These are phyloP conservation scores for Termitomyces sp. DNA, from an alignment of 768 basidiomycete genomes.

Conservation along the genomic window DNA sequence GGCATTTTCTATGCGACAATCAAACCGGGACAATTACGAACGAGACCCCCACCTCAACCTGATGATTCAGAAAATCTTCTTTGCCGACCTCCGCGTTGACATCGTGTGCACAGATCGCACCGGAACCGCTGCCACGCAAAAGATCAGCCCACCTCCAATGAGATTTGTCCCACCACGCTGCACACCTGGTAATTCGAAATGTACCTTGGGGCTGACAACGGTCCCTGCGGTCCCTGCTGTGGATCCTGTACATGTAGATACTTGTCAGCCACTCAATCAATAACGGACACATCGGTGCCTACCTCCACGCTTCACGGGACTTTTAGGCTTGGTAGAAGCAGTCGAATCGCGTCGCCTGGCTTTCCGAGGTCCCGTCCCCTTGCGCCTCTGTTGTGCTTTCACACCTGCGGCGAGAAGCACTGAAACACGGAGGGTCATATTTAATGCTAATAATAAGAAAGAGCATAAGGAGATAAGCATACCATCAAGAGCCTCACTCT, in stretches of 20 bases:
- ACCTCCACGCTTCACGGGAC: constrained; percentile 1
- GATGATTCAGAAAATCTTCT: neutral
- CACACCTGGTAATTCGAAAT: constrained; percentile 1
- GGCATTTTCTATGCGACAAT: neutral
- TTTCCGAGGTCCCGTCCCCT: neutral
- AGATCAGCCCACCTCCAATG: neutral
- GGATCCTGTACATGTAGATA: neutral
- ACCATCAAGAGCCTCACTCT: constrained; percentile 5
- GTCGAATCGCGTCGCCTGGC: constrained; percentile 1
- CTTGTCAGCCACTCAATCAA: neutral
- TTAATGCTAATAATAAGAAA: too few relatives aligned
- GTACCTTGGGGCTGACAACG: neutral
- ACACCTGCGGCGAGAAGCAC: constrained; percentile 10
- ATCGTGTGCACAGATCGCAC: neutral
- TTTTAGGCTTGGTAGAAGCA: neutral
- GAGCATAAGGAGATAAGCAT: neutral
- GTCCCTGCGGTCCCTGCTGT: neutral
- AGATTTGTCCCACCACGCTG: neutral
- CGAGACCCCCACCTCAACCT: neutral
- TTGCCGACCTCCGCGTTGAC: constrained; percentile 3
- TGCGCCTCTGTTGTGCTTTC: constrained; percentile 12
- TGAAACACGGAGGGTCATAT: neutral
- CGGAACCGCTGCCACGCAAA: neutral
- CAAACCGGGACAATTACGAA: neutral
- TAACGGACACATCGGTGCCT: neutral